Percentiles rank a stretch among this genome's conserved stretches.
These are phyloP conservation scores for Glebionis coronaria DNA, from an alignment of 129 eudicot genomes.

Conservation along the genomic window DNA sequence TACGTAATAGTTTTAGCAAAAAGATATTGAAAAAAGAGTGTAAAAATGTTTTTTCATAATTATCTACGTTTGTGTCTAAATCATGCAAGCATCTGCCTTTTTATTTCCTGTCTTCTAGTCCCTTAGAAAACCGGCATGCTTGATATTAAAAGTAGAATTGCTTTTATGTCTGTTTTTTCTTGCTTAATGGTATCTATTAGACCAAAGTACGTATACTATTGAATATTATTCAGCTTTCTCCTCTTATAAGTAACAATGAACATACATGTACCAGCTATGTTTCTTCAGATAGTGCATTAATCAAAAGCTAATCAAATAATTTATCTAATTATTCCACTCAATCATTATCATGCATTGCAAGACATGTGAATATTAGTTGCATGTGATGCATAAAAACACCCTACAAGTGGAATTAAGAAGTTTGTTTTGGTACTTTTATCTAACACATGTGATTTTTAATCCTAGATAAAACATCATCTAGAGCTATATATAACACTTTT, in stretches of 20 bases:
- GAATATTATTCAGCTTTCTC: background rate
- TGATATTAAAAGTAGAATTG: background rate
- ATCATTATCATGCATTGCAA: background rate
- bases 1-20: background rate
- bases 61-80: background rate
- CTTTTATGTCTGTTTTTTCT: background rate
- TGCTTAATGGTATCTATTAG: too few species aligned
- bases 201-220: background rate
- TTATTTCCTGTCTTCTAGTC: background rate
- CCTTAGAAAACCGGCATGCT: background rate
- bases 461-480: too few species aligned
- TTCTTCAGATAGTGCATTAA: background rate
- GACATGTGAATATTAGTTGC: background rate
- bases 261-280: background rate
- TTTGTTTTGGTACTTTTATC: background rate
- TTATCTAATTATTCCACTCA: background rate
- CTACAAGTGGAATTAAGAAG: background rate
- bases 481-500: too few species aligned
- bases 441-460: background rate
- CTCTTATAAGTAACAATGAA: background rate
- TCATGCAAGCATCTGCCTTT: background rate
- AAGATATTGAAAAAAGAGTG: too few species aligned
- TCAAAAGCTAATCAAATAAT: background rate
- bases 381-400: slow-evolving; percentile 1
- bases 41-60: background rate